Base-by-base conservation (phyloP, 176 grass and related monocot species). In the Cenchrus purpureus region DNA sequence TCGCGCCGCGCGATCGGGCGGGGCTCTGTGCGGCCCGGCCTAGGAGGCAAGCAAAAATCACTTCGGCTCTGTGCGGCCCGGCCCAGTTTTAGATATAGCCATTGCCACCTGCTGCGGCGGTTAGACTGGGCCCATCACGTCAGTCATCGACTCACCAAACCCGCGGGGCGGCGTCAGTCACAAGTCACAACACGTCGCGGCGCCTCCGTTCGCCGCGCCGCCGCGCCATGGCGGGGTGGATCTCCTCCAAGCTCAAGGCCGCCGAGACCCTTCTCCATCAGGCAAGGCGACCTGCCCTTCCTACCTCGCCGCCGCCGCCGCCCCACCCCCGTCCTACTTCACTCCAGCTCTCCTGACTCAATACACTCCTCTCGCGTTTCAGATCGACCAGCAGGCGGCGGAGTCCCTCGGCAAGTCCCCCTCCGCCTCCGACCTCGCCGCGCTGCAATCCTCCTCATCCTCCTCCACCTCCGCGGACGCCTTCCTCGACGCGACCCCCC, bases 311-410 rank as follows among this genome's bases (percentile, higher is more conserved):
- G 56, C 40, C 4, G 56, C 13, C 4, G 8, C 19, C 12, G 40
- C 4, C 62, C 13, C 4, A 11, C 19, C 12, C 73, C 7, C 40
- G 7, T 50, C 73, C 66, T 65, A 14, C 13, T 22, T 46, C 57
- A 37, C 73, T 76, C 25, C 59, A 85, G 13, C 50, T 73, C 19
- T 25, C 73, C 83, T 92, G 66, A 74, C 80, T 52, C 60, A 29
- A 46, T 9, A 50, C 59, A 65, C 66, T 87, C 25, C 12, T 81
- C 31, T 5, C 19, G 32, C 71, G 66, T 81, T 69, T 44, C 54
- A 98, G 97, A 98, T 98, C 76, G 97, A 98, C 73, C 97, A 96
- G 86, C 97, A 98, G 68, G 97, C 97, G 50, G 97, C 97, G 67
- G 97, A 98, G 28, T 91, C 93, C 6, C 87, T 98, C 19, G 77